phyloP scores from a whole-genome alignment of 495 filamentous ascomycete genomes.

The Gamarada debralockiae region DNA sequence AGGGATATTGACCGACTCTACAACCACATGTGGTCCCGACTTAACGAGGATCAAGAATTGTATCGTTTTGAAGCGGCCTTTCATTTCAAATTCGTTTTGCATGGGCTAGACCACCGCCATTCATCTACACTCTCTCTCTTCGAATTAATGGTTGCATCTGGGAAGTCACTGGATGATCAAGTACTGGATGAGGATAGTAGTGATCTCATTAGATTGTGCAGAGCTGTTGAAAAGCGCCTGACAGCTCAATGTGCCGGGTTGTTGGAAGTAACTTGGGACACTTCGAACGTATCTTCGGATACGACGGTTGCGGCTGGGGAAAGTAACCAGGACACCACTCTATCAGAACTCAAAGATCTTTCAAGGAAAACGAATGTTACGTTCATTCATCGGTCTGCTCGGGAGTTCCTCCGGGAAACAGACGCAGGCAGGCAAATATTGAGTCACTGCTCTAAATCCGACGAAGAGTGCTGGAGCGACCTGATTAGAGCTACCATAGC shows the following conservation, averaged over 20 bases:
- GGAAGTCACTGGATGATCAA: not conserved
- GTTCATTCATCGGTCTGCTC: conserved; percentile 7
- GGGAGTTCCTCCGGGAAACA: not conserved
- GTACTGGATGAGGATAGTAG: not conserved
- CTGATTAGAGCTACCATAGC: not conserved
- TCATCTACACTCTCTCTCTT: not conserved
- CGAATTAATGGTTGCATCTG: not conserved
- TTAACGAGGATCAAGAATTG: not conserved
- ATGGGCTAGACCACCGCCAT: not conserved
- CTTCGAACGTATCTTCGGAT: not conserved
- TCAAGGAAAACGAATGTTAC: not conserved
- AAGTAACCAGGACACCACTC: not conserved
- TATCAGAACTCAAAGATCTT: not conserved
- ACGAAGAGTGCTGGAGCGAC: not conserved
- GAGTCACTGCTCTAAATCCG: not conserved
- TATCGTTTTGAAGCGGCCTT: conserved; percentile 2
- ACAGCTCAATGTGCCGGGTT: not conserved
- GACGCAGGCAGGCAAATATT: conserved; percentile 1
- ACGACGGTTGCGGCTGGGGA: not conserved
- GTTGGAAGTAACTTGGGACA: not conserved
- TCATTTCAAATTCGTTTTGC: conserved; percentile 4
- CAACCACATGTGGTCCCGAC: not conserved
- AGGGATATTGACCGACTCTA: conserved; percentile 4
- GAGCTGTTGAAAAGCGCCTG: not conserved
- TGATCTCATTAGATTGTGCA: not conserved